Percentiles rank a stretch among this genome's conserved stretches.
Conservation (phyloP, 768 basidiomycete genomes). For the Boletus tomentosulus region DNA sequence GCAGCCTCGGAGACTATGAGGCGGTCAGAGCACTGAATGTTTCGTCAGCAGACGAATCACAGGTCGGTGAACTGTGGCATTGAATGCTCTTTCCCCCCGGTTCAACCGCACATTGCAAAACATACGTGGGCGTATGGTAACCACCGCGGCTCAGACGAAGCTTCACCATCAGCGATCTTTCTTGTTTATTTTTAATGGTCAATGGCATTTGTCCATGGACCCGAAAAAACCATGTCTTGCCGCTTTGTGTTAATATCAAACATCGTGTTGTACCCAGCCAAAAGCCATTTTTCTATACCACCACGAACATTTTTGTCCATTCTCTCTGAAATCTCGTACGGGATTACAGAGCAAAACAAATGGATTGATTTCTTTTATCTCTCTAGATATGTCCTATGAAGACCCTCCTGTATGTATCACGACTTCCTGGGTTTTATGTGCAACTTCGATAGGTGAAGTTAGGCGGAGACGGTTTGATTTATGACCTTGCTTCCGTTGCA, state of each 20-base stretch:
- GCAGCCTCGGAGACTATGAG: constrained; percentile 54
- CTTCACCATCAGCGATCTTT: constrained; percentile 3
- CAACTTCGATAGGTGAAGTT: background rate
- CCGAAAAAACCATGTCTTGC: constrained; percentile 10
- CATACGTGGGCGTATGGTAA: background rate
- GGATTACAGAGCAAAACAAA: constrained; percentile 11
- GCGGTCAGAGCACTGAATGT: constrained; percentile 40
- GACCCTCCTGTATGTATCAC: constrained; percentile 23
- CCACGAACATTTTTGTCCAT: constrained; percentile 7
- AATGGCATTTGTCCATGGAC: constrained; percentile 16
- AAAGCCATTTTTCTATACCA: constrained; percentile 24
- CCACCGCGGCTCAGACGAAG: background rate
- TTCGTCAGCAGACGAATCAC: constrained; percentile 36
- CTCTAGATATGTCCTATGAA: constrained; percentile 17
- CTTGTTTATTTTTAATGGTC: constrained; percentile 29
- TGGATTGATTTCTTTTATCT: constrained; percentile 11
- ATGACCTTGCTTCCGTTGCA: too few species aligned
- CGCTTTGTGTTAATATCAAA: constrained; percentile 23
- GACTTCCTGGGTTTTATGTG: background rate
- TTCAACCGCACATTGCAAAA: constrained; percentile 3
- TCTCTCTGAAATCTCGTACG: constrained; percentile 2
- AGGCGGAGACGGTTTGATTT: background rate
- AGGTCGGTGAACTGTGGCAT: constrained; percentile 60
- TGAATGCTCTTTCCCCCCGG: constrained; percentile 18
- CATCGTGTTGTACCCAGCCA: constrained; percentile 25